phyloP scores from a whole-genome alignment of 129 eudicot species.

The Tagetes patula region DNA sequence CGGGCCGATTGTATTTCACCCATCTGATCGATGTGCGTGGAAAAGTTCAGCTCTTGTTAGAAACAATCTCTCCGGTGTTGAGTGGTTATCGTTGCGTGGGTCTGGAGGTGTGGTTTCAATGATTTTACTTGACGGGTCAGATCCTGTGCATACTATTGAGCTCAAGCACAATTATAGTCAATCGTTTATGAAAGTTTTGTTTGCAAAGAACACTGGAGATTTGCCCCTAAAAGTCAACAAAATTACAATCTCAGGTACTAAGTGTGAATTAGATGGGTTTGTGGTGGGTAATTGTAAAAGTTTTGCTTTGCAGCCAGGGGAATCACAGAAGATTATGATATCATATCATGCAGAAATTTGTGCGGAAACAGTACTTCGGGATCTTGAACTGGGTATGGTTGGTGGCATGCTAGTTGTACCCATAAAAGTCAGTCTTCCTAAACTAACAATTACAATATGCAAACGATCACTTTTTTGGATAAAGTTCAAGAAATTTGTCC shows the following conservation, averaged over 20 bases:
- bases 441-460: conserved; percentile 44
- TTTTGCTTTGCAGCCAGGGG: conserved; percentile 69
- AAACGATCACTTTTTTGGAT: conserved; percentile 51
- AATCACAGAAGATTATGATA: conserved; percentile 46
- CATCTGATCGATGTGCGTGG: conserved; percentile 74
- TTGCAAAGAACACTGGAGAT: conserved; percentile 71
- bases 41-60: conserved; percentile 74
- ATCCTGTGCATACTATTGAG: conserved; percentile 52
- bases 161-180: conserved; percentile 38
- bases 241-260: conserved; percentile 65
- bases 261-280: conserved; percentile 81
- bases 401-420: conserved; percentile 80
- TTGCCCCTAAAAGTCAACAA: conserved; percentile 54
- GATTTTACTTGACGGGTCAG: conserved; percentile 55
- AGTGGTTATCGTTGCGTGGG: conserved; percentile 74
- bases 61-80: conserved; percentile 92
- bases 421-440: conserved; percentile 58
- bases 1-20: conserved; percentile 84
- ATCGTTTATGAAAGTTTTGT: conserved; percentile 50
- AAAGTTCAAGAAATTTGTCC: conserved; percentile 41
- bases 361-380: conserved; percentile 52
- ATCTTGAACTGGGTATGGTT: conserved; percentile 66
- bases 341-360: conserved; percentile 61
- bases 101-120: conserved; percentile 73
- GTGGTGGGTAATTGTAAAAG: conserved; percentile 55